A percentile compares a stretch with the other conserved stretches of the same genome.
These are phyloP conservation scores for Aspergillus melleus DNA, from an alignment of 2,329 filamentous ascomycete genomes.

Conservation along the genomic window DNA sequence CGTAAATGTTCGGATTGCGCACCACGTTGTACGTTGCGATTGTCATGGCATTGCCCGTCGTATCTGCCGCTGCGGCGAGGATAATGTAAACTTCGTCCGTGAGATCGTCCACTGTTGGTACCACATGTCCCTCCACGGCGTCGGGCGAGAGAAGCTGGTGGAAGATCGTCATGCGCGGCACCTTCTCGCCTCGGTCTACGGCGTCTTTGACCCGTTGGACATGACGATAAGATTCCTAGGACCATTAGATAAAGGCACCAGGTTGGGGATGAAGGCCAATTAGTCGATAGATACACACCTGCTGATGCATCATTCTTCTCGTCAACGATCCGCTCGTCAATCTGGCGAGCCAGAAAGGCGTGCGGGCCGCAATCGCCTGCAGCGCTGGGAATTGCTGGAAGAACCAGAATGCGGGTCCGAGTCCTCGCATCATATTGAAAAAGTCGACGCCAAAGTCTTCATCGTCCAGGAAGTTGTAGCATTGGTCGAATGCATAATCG, in stretches of 20 bases:
- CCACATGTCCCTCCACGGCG: constrained; percentile 17
- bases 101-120: constrained; percentile 23
- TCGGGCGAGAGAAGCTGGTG: constrained; percentile 20
- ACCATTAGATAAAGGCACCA: not conserved
- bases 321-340: constrained; percentile 12
- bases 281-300: constrained; percentile 7
- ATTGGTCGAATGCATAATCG: constrained; percentile 28
- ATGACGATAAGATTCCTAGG: constrained; percentile 13
- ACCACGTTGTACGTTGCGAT: constrained; percentile 32
- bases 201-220: constrained; percentile 19
- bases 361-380: constrained; percentile 12
- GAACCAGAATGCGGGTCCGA: constrained; percentile 22
- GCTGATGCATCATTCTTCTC: constrained; percentile 17
- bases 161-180: constrained; percentile 23
- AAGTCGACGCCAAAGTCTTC: constrained; percentile 20
- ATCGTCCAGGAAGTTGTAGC: constrained; percentile 20
- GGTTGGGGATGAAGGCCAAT: not conserved
- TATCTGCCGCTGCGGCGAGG: constrained; percentile 34
- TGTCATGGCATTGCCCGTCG: constrained; percentile 36
- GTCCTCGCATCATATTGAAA: constrained; percentile 20
- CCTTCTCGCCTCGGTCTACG: constrained; percentile 16
- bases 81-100: constrained; percentile 30
- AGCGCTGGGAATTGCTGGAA: constrained; percentile 25
- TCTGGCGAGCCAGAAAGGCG: constrained; percentile 20
- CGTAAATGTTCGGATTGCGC: constrained; percentile 27